Evolutionary conservation across 2,329 filamentous ascomycete species (phyloP).

Genomic region (Cytospora chrysosperma): DNA sequence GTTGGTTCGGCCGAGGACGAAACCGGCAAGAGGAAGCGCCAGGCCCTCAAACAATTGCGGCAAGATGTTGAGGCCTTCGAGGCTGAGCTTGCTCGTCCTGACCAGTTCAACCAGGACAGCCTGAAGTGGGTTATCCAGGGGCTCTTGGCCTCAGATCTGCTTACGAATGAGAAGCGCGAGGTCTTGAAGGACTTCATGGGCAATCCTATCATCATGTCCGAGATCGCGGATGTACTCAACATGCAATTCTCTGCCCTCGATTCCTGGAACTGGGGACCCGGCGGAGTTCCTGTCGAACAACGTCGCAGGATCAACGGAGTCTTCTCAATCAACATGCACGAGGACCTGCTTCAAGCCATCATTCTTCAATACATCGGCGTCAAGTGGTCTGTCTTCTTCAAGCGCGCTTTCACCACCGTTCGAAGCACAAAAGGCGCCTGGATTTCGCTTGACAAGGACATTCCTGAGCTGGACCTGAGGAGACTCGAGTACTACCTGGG

Average conservation of each 20-base stretch:
- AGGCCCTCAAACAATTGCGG: constrained; percentile 31
- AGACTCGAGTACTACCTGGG: constrained; percentile 40
- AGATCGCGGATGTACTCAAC: constrained; percentile 53
- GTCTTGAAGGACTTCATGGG: constrained; percentile 44
- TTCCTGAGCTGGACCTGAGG: constrained; percentile 33
- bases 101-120: constrained; percentile 37
- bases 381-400: constrained; percentile 47
- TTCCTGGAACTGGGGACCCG: constrained; percentile 47
- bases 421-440: constrained; percentile 37
- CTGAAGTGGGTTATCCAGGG: constrained; percentile 43
- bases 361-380: constrained; percentile 51
- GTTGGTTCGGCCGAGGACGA: constrained; percentile 7
- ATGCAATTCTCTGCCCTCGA: constrained; percentile 47
- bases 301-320: constrained; percentile 48
- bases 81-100: constrained; percentile 29
- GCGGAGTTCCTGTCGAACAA: constrained; percentile 42
- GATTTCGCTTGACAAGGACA: constrained; percentile 33
- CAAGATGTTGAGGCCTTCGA: constrained; percentile 35
- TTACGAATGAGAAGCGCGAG: constrained; percentile 43
- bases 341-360: constrained; percentile 51
- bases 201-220: constrained; percentile 42
- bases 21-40: constrained; percentile 27
- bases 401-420: constrained; percentile 35
- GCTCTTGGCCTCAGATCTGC: constrained; percentile 43
- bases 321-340: constrained; percentile 52